Evolutionary conservation across 1,139 yeast genomes (phyloP).

Genomic region (Yamadazyma triangularis): DNA sequence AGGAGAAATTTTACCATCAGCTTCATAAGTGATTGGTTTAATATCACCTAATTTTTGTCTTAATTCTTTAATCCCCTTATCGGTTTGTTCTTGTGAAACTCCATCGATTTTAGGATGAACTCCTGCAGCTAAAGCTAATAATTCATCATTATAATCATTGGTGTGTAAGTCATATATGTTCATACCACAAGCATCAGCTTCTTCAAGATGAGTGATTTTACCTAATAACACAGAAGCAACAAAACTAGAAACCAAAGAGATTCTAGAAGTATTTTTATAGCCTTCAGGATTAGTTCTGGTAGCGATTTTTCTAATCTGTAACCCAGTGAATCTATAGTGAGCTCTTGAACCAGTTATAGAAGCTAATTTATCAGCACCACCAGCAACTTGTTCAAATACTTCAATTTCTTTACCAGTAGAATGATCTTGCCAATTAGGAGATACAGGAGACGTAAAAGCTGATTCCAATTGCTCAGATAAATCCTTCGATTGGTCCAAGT

Average conservation of each 20-base stretch:
- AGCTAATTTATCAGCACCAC: slow-evolving; percentile 65
- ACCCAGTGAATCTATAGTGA: slow-evolving; percentile 86
- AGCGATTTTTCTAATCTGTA: slow-evolving; percentile 76
- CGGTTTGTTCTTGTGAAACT: slow-evolving; percentile 18
- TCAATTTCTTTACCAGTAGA: slow-evolving; percentile 70
- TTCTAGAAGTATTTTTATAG: slow-evolving; percentile 55
- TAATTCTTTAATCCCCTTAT: slow-evolving; percentile 34
- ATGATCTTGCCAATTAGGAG: slow-evolving; percentile 96
- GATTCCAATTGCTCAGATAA: slow-evolving; percentile 43
- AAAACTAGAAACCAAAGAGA: slow-evolving; percentile 77
- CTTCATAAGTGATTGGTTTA: slow-evolving; percentile 40
- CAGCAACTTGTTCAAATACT: slow-evolving; percentile 56
- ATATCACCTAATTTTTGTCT: slow-evolving; percentile 49
- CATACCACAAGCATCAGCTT: slow-evolving; percentile 92
- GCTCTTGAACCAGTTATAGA: slow-evolving; percentile 78
- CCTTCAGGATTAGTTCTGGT: slow-evolving; percentile 44
- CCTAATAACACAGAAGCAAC: slow-evolving; percentile 71
- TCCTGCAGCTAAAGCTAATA: slow-evolving; percentile 51
- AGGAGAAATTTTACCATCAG: slow-evolving; percentile 42
- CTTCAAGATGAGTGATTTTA: slow-evolving; percentile 59
- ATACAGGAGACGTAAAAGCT: slow-evolving; percentile 58
- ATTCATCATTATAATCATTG: slow-evolving; percentile 47
- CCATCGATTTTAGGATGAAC: slow-evolving; percentile 36
- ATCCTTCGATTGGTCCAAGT: slow-evolving; percentile 18
- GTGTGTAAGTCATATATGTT: slow-evolving; percentile 67